Conservation (phyloP, 2,329 filamentous ascomycete genomes). For the Fusarium torulosum region DNA sequence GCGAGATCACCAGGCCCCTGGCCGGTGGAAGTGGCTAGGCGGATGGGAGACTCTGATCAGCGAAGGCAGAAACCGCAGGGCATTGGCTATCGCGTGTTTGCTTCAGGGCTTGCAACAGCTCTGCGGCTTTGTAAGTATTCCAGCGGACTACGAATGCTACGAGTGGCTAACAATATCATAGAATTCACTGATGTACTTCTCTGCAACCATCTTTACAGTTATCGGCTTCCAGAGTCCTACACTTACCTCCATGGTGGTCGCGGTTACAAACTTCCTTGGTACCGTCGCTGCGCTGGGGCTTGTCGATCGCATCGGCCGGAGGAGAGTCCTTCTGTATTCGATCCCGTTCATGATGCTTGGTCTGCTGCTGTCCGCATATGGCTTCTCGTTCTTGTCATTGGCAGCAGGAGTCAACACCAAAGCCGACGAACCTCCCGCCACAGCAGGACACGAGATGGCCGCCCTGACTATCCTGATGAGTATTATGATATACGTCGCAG, state of each 20-base stretch:
- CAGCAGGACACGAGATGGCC: slow-evolving; percentile 49
- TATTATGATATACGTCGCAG: slow-evolving; percentile 85
- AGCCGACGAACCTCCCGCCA: slow-evolving; percentile 34
- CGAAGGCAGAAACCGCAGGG: slow-evolving; percentile 75
- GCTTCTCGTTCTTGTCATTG: slow-evolving; percentile 75
- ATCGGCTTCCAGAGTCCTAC: slow-evolving; percentile 84
- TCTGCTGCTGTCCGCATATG: slow-evolving; percentile 76
- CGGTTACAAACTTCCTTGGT: slow-evolving; percentile 85
- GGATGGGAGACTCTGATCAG: slow-evolving; percentile 67
- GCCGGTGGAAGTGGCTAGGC: slow-evolving; percentile 56
- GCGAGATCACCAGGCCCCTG: slow-evolving; percentile 48
- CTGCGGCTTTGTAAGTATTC: slow-evolving; percentile 77
- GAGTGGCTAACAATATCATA: slow-evolving; percentile 47
- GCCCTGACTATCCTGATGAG: slow-evolving; percentile 75
- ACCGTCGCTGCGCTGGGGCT: slow-evolving; percentile 79
- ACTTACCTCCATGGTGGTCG: slow-evolving; percentile 82
- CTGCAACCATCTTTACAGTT: slow-evolving; percentile 82
- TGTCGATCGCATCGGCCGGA: slow-evolving; percentile 83
- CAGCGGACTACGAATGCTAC: not conserved
- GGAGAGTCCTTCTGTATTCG: slow-evolving; percentile 83
- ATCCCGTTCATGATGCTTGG: slow-evolving; percentile 86
- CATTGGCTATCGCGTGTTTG: slow-evolving; percentile 85
- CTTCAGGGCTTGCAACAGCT: slow-evolving; percentile 90
- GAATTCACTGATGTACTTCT: slow-evolving; percentile 95
- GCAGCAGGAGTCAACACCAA: slow-evolving; percentile 41